A percentile compares a stretch with the other conserved stretches of the same genome.
Evolutionary conservation across 2,329 filamentous ascomycete genomes (phyloP).

Genomic region (Trichoderma cornu-damae): DNA sequence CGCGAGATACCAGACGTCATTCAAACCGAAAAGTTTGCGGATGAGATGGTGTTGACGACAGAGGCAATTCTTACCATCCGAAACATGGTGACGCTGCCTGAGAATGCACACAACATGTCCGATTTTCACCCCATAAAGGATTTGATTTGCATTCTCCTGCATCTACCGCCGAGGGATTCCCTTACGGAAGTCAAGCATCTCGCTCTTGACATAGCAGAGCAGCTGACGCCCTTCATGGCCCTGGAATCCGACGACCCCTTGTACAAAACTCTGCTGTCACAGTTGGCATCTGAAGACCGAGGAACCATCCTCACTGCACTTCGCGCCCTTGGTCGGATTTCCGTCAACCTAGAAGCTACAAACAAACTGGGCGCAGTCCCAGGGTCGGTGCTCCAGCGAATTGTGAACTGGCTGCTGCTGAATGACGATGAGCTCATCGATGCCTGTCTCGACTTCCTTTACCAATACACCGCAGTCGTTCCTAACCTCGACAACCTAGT

Average conservation of each 20-base stretch:
- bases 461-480: conserved; percentile 85
- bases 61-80: conserved; percentile 84
- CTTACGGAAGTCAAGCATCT: conserved; percentile 85
- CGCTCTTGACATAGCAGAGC: conserved; percentile 84
- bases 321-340: conserved; percentile 77
- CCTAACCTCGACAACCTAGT: conserved; percentile 75
- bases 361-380: conserved; percentile 73
- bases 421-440: conserved; percentile 88
- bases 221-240: conserved; percentile 75
- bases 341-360: conserved; percentile 75
- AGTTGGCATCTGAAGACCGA: conserved; percentile 66
- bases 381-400: conserved; percentile 56
- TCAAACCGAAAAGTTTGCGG: conserved; percentile 64
- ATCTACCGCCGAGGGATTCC: conserved; percentile 65
- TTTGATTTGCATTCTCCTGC: conserved; percentile 74
- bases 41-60: conserved; percentile 69
- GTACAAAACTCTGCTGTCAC: conserved; percentile 65
- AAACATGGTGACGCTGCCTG: conserved; percentile 91
- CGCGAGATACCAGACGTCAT: conserved; percentile 63
- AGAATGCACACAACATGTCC: conserved; percentile 79
- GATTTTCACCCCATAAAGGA: conserved; percentile 72
- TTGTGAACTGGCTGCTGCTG: conserved; percentile 69
- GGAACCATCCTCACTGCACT: conserved; percentile 76
- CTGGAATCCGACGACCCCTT: conserved; percentile 70
- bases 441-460: conserved; percentile 87